Percentiles rank a stretch among this genome's conserved stretches.
phyloP scores from a whole-genome alignment of 306 rosid genomes.

The Lagenaria siceraria region DNA sequence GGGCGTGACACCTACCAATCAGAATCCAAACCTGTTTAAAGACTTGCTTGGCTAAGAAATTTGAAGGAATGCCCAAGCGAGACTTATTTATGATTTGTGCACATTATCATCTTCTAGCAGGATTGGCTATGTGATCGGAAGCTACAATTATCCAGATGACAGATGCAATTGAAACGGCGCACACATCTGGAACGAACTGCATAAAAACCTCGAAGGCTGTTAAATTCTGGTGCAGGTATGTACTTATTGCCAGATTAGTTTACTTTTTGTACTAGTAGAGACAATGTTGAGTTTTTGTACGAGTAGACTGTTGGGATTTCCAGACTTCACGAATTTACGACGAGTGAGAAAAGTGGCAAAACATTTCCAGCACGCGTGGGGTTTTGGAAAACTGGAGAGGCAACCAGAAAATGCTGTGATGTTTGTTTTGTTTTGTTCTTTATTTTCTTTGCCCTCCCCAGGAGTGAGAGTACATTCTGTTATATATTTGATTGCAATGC shows the following conservation, averaged over 20 bases:
- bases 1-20: slow-evolving; percentile 78
- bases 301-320: slow-evolving; percentile 1
- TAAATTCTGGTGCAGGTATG: neutral
- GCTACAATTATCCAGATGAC: neutral
- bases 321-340: neutral
- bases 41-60: slow-evolving; percentile 55
- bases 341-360: slow-evolving; percentile 2
- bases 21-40: slow-evolving; percentile 60
- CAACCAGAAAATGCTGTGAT: neutral
- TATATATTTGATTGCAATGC: neutral
- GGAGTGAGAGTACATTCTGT: slow-evolving; percentile 5
- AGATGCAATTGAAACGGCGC: neutral
- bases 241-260: neutral
- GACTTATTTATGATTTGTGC: slow-evolving; percentile 4
- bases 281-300: slow-evolving; percentile 4
- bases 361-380: neutral
- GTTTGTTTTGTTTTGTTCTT: neutral
- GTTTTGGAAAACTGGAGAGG: neutral
- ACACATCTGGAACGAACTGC: neutral
- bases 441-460: neutral
- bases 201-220: neutral
- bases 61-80: neutral
- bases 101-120: slow-evolving; percentile 5
- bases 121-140: slow-evolving; percentile 10
- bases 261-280: slow-evolving; percentile 6